Base-by-base conservation (phyloP, 2,329 filamentous ascomycete genomes). In the Aspergillus ruber region DNA sequence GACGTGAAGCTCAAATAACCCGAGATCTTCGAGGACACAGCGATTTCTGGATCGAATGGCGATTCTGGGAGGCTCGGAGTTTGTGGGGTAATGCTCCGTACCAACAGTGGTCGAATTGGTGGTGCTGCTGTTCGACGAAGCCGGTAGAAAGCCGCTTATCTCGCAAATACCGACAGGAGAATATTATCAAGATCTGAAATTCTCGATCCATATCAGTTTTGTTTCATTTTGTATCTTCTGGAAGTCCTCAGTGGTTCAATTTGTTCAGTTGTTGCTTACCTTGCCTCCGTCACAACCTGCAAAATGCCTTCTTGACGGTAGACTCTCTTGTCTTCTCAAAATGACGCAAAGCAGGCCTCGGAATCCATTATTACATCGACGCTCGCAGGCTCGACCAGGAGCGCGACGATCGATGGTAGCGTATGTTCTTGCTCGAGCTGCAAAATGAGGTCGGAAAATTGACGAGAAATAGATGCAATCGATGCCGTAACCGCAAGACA, bases 401-500 rank as follows among this genome's bases (percentile, higher is more conserved):
- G 41, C 46, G 10, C 50, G 53, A 41, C 53, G 61, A 17, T 63
- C 61, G 12, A 57, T 60, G 50, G 58, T 64, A 49, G 61, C 61
- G 56, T 64, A 56, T 23, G 59, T 21, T 9, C 15, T 12, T 39
- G 15, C 18, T 39, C 17, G 3, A 8, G 7, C 3, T 39, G 17
- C 8, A 29, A 3, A 10, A 10, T 8, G 18, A 17, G 17, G 10
- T 20, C 15, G 9, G 10, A 10, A 20, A 17, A 21, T 9, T 39
- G 36, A 39, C 36, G 17, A 29, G 4, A 39, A 18, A 20, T 17
- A 63, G 61, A 42, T 67, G 67, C 53, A 66, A 68, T 53, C 66
- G 66, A 42, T 69, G 67, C 48, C 62, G 65, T 23, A 56, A 51
- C 39, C 56, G 66, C 33, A 69, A 69, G 47, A 66, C 63, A 7